Base-by-base conservation (phyloP, 2,329 filamentous ascomycete species). In the Verticillium dahliae region DNA sequence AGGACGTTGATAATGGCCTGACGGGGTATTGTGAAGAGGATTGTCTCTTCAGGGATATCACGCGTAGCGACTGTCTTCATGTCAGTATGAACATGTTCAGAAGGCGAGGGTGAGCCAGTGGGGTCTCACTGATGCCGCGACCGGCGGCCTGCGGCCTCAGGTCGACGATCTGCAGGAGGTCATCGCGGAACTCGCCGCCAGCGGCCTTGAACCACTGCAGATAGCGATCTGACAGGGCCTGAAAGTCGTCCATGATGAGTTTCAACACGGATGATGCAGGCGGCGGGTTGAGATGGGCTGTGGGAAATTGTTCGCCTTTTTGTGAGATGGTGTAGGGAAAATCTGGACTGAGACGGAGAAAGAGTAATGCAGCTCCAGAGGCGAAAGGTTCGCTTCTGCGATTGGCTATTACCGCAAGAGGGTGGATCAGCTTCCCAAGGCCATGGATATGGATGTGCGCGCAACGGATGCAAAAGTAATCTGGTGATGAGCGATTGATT, bases 1-100 rank as follows among this genome's bases (percentile, higher is more conserved):
- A 89, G 82, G 27, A 85, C 79, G 67, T 85, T 90, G 70, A 97
- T 85, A 65, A 96, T 87, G 58, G 83, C 79, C 56, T 79, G 76
- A 64, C 90, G 86, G 2, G 92, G 91, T 64, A 96, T 90, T 56
- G 85, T 88, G 78, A 96, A 96, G 54, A 96, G 82, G 57, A 89
- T 84, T 61, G 91, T 90, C 63, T 92, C 90, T 67, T 90, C 83
- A 18, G 80, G 76, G 60, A 97, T 91, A 65, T 91, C 85, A 62
- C 81, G 73, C 27, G 77, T 82, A 33, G 92, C 90, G 68, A 96
- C 90, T 94, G 65, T 33, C 13, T 14, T 35, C 34, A 13, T 27
- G 27, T 1, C 37, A 18, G 37, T 22, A 61, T 70, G 35, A 71
- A 61, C 45, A 27, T 27, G 27, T 27, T 27, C 57, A 7, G 22